Conservation (phyloP, 257 asterid genomes). For the Gardenia jasminoides region DNA sequence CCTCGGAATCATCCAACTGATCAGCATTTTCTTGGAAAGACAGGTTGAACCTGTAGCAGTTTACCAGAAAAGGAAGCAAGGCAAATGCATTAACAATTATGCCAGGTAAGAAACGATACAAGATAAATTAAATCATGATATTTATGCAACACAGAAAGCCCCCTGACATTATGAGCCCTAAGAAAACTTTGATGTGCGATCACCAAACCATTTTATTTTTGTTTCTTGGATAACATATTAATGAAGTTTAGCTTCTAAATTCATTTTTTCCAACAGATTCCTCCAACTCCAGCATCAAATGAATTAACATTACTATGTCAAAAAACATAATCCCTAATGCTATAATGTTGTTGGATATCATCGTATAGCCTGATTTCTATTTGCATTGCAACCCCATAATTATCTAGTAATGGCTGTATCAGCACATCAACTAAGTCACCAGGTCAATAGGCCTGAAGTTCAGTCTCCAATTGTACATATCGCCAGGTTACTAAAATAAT, state of each 20-base stretch:
- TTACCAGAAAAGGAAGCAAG: not conserved
- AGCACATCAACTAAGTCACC: not conserved
- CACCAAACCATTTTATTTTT: not conserved
- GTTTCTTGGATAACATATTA: not conserved
- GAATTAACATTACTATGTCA: not conserved
- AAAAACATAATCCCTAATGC: not conserved
- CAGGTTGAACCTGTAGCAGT: conserved; percentile 58
- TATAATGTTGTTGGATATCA: not conserved
- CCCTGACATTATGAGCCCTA: not conserved
- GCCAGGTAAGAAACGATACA: not conserved
- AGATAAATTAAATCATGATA: not conserved
- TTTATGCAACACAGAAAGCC: not conserved
- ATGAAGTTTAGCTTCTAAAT: not conserved
- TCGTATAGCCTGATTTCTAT: not conserved
- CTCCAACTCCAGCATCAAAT: not conserved
- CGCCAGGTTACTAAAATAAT: not conserved
- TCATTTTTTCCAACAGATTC: not conserved
- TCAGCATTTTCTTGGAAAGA: conserved; percentile 52
- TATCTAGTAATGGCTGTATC: not conserved
- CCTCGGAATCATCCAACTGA: conserved; percentile 48
- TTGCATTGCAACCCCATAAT: not conserved
- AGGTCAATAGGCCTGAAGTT: not conserved
- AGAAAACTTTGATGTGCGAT: not conserved
- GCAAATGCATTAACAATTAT: not conserved
- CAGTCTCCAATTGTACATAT: not conserved